Base-by-base conservation (phyloP, 2,329 filamentous ascomycete species). In the Elsinoe australis region DNA sequence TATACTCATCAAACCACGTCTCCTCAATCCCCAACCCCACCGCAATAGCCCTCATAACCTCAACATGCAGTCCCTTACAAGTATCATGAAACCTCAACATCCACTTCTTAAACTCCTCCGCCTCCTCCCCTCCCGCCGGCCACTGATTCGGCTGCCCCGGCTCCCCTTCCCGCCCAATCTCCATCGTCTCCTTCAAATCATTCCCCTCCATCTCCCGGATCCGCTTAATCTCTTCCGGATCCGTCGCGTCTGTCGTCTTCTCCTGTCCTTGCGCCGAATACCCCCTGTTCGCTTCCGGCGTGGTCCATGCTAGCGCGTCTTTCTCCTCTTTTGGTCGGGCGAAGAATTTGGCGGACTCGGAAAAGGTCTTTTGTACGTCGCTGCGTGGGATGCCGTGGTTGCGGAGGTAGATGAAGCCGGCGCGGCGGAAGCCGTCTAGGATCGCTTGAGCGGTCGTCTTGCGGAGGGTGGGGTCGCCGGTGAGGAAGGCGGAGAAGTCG, bases 331-430 rank as follows among this genome's bases (percentile, higher is more conserved):
- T 61, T 2, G 80, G 64, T 9, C 83, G 78, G 10, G 67, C 64
- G 65, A 92, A 92, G 71, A 90, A 89, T 53, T 71, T 68, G 42
- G 81, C 79, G 4, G 84, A 88, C 49, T 60, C 52, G 12, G 51
- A 51, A 34, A 64, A 61, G 12, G 59, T 55, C 7, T 48, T 50
- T 5, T 52, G 26, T 12, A 62, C 51, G 29, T 53, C 51, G 6
- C 75, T 67, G 3, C 75, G 59, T 0, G 80, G 67, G 52, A 95
- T 83, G 32, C 83, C 78, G 55, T 90, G 82, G 64, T 90, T 85
- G 57, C 82, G 82, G 31, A 94, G 78, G 67, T 95, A 95, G 54
- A 95, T 78, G 71, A 95, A 95, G 50, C 89, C 89, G 2, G 88
- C 84, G 1, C 78, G 82, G 58, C 87, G 83, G 70, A 94, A 94